Conservation (phyloP, 2,329 filamentous ascomycete genomes). For the Mycocentrospora acerina region DNA sequence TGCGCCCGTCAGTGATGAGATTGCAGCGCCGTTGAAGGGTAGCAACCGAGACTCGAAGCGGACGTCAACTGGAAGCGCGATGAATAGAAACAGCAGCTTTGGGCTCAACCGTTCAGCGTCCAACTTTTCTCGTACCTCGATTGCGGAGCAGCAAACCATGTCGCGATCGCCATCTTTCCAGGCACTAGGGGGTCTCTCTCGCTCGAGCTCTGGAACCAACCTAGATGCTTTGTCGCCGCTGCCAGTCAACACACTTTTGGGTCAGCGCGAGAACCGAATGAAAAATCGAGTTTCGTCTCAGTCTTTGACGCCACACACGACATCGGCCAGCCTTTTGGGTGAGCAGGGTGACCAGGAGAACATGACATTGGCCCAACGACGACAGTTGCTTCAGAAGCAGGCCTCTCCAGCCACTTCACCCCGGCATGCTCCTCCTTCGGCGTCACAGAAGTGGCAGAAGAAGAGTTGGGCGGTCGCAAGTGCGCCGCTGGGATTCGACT, state of each 20-base stretch:
- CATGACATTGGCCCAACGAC: constrained; percentile 69
- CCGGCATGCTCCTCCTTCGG: constrained; percentile 22
- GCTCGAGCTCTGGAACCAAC: constrained; percentile 18
- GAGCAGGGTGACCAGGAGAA: constrained; percentile 56
- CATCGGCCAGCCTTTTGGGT: constrained; percentile 27
- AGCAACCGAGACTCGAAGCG: constrained; percentile 26
- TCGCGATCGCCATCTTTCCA: constrained; percentile 22
- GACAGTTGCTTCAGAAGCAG: constrained; percentile 39
- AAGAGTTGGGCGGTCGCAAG: constrained; percentile 24
- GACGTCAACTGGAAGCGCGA: constrained; percentile 22
- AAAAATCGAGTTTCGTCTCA: constrained; percentile 43
- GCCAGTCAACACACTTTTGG: constrained; percentile 52
- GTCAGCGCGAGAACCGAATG: constrained; percentile 57
- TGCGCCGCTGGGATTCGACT: constrained; percentile 36
- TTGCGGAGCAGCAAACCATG: constrained; percentile 13
- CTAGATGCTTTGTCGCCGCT: constrained; percentile 25
- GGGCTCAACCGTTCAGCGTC: constrained; percentile 23
- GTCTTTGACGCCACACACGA: constrained; percentile 37
- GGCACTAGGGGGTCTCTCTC: constrained; percentile 18
- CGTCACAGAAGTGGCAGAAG: constrained; percentile 34
- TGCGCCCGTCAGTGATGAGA: constrained; percentile 50
- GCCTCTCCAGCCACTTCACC: constrained; percentile 12
- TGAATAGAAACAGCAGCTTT: constrained; percentile 19
- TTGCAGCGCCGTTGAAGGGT: constrained; percentile 20
- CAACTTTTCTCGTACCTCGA: constrained; percentile 23